phyloP scores from a whole-genome alignment of 306 rosid species.

The Fragaria ananassa region DNA sequence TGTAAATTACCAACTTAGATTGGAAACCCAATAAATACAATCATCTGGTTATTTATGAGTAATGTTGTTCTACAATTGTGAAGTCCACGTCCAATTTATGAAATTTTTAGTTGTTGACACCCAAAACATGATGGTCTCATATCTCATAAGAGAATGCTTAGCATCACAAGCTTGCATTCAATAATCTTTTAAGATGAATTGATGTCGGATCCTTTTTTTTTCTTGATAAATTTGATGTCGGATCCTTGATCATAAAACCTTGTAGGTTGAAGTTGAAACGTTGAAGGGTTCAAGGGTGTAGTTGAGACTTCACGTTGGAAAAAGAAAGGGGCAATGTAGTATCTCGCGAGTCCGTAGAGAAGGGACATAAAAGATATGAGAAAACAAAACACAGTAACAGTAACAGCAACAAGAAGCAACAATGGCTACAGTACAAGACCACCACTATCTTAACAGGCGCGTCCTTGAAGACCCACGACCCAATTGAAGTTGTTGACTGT shows the following conservation, averaged over 20 bases:
- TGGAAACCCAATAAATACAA: too few species aligned
- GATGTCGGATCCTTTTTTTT: background rate
- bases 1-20: too few species aligned
- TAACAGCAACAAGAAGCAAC: background rate
- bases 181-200: background rate
- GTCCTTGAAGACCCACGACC: constrained; percentile 8
- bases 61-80: too few species aligned
- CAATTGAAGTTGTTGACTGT: constrained; percentile 13
- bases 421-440: background rate
- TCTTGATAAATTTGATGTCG: background rate
- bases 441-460: background rate
- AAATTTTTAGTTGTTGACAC: too few species aligned
- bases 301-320: background rate
- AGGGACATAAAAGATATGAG: background rate
- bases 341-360: background rate
- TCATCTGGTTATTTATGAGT: too few species aligned
- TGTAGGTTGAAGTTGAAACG: background rate
- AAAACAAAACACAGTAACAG: background rate
- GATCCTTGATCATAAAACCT: background rate
- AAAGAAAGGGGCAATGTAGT: constrained; percentile 9
- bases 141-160: too few species aligned
- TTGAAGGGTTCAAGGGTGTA: background rate
- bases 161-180: background rate
- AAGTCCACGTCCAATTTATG: too few species aligned
- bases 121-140: too few species aligned